phyloP scores from a whole-genome alignment of 768 basidiomycete species.

The Xerocomellus amylosporus region DNA sequence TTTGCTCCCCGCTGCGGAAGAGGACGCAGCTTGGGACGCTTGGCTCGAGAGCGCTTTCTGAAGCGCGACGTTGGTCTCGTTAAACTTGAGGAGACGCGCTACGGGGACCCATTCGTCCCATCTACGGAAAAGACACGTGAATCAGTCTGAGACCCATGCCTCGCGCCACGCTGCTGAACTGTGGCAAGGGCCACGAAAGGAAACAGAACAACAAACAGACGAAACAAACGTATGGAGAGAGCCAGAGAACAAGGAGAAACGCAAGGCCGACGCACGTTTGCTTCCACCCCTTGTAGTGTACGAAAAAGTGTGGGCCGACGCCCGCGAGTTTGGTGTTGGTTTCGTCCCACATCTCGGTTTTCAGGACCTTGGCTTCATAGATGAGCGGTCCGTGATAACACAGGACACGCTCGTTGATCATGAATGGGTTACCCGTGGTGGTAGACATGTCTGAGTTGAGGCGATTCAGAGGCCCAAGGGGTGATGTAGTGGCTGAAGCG shows the following conservation, averaged over 20 bases:
- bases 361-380: slow-evolving; percentile 93
- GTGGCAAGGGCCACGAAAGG: neutral
- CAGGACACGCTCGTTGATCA: slow-evolving; percentile 73
- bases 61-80: slow-evolving; percentile 71
- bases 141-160: neutral
- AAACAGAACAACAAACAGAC: neutral
- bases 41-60: slow-evolving; percentile 66
- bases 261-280: slow-evolving; percentile 63
- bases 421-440: slow-evolving; percentile 37
- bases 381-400: slow-evolving; percentile 96
- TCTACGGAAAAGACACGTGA: neutral
- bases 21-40: slow-evolving; percentile 41
- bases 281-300: slow-evolving; percentile 99
- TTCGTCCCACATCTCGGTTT: slow-evolving; percentile 62
- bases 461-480: too few species aligned
- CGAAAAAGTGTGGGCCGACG: slow-evolving; percentile 82
- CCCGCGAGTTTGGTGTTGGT: slow-evolving; percentile 54
- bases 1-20: slow-evolving; percentile 32
- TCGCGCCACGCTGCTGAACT: neutral
- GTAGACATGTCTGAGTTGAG: slow-evolving; percentile 11
- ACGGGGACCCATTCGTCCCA: slow-evolving; percentile 70
- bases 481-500: too few species aligned
- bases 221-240: neutral
- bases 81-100: slow-evolving; percentile 75
- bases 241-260: neutral